Conservation (phyloP, 1,284 basidiomycete species). For the Xerocomus tenax region DNA sequence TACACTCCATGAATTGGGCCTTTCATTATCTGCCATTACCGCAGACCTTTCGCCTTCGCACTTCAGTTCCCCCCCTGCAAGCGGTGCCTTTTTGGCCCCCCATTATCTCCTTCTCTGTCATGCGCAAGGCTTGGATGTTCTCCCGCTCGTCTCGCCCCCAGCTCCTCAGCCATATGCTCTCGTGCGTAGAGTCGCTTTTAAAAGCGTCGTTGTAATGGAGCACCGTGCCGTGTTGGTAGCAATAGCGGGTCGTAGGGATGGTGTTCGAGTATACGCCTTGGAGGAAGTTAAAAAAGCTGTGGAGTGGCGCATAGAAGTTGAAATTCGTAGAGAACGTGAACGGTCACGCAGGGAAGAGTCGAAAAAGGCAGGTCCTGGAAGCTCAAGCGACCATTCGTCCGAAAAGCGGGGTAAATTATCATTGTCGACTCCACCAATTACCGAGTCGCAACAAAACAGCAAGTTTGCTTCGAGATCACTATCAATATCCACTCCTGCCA, state of each 20-base stretch:
- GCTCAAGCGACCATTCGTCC: constrained; percentile 29
- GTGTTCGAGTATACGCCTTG: constrained; percentile 74
- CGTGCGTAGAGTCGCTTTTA: constrained; percentile 69
- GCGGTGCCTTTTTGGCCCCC: constrained; percentile 67
- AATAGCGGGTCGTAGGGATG: constrained; percentile 72
- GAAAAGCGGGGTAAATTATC: constrained; percentile 42
- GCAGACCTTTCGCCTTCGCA: constrained; percentile 62
- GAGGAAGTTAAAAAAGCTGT: constrained; percentile 75
- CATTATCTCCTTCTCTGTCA: constrained; percentile 77
- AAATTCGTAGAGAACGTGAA: constrained; percentile 63
- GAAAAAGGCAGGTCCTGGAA: constrained; percentile 40
- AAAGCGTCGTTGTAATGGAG: constrained; percentile 80
- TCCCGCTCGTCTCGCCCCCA: constrained; percentile 65
- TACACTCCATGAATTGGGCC: constrained; percentile 64
- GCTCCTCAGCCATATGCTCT: constrained; percentile 67
- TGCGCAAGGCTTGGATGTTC: constrained; percentile 70
- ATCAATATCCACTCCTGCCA: constrained; percentile 24
- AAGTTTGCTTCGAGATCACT: constrained; percentile 38
- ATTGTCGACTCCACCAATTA: constrained; percentile 40
- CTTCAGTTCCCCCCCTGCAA: constrained; percentile 64
- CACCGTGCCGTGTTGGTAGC: constrained; percentile 77
- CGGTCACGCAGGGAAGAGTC: constrained; percentile 54
- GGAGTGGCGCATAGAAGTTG: constrained; percentile 78
- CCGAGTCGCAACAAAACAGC: constrained; percentile 27
- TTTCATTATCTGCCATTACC: constrained; percentile 59